Evolutionary conservation across 108 stramenopile genomes (phyloP).

Genomic region (Skeletonema marinoi): DNA sequence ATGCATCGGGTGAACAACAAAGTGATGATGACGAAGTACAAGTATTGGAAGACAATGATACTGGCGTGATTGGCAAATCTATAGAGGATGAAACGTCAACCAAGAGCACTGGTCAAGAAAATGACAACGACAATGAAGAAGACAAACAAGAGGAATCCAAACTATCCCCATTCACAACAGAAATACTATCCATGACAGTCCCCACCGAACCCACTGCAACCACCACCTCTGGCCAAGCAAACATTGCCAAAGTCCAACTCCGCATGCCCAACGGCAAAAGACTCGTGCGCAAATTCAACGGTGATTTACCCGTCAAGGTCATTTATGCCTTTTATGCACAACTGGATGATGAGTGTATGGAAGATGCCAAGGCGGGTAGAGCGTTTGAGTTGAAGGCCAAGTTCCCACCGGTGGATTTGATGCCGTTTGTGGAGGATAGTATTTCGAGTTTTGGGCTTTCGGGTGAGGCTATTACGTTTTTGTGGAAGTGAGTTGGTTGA

Average conservation of each 20-base stretch:
- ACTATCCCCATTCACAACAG: slow-evolving; percentile 42
- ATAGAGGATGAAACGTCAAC: not conserved
- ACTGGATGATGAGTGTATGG: not conserved
- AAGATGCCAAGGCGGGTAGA: slow-evolving; percentile 66
- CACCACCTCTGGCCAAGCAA: slow-evolving; percentile 11
- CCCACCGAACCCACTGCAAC: slow-evolving; percentile 65
- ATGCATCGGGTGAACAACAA: slow-evolving; percentile 5
- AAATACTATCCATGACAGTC: slow-evolving; percentile 56
- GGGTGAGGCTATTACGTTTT: slow-evolving; percentile 73
- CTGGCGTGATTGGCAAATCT: not conserved
- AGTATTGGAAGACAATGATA: slow-evolving; percentile 16
- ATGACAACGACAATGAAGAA: slow-evolving; percentile 6
- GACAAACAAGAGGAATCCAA: slow-evolving; percentile 36
- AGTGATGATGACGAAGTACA: slow-evolving; percentile 3
- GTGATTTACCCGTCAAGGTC: slow-evolving; percentile 57
- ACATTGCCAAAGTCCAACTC: slow-evolving; percentile 71
- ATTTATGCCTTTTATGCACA: slow-evolving; percentile 8
- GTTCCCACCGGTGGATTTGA: slow-evolving; percentile 82
- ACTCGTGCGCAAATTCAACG: slow-evolving; percentile 69
- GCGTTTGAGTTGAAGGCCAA: slow-evolving; percentile 78
- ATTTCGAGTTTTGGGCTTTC: slow-evolving; percentile 65
- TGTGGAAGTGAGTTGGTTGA: slow-evolving; percentile 56
- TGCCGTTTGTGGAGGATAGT: slow-evolving; percentile 57
- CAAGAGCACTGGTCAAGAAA: slow-evolving; percentile 8
- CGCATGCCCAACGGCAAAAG: slow-evolving; percentile 87